phyloP scores from a whole-genome alignment of 352 stramenopile genomes.

The Bremia lactucae region DNA sequence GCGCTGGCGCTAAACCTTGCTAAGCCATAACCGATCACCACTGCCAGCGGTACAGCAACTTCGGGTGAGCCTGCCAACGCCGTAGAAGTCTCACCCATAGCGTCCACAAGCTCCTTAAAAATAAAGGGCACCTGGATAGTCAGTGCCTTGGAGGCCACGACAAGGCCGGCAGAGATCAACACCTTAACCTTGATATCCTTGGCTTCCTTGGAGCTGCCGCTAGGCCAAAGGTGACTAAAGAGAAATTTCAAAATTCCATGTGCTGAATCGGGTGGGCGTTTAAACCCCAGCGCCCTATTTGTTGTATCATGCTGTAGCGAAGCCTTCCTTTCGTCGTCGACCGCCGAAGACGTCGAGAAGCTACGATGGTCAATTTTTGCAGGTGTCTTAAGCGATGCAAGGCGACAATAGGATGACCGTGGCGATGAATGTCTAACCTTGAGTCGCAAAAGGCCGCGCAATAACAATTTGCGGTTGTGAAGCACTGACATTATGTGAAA shows the following conservation, averaged over 20 bases:
- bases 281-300: slow-evolving; percentile 6
- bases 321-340: slow-evolving; percentile 18
- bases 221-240: slow-evolving; percentile 57
- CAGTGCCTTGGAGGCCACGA: slow-evolving; percentile 85
- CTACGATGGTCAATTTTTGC: slow-evolving; percentile 7
- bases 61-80: slow-evolving; percentile 29
- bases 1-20: slow-evolving; percentile 84
- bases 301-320: slow-evolving; percentile 1
- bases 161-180: slow-evolving; percentile 65
- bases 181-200: slow-evolving; percentile 78
- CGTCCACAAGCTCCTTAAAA: slow-evolving; percentile 94
- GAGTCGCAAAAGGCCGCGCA: slow-evolving; percentile 19
- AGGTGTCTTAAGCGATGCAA: neutral
- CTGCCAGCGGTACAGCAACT: slow-evolving; percentile 52
- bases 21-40: slow-evolving; percentile 91
- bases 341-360: slow-evolving; percentile 24
- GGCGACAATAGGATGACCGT: slow-evolving; percentile 1
- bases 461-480: slow-evolving; percentile 26
- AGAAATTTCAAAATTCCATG: slow-evolving; percentile 58
- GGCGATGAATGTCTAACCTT: neutral
- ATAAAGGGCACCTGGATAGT: slow-evolving; percentile 96
- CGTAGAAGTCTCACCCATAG: slow-evolving; percentile 32
- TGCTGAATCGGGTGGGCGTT: slow-evolving; percentile 23
- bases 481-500: slow-evolving; percentile 9
- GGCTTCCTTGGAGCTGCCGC: slow-evolving; percentile 36